Base-by-base conservation (phyloP, 495 filamentous ascomycete species). In the Sabuloglossum arenarium region DNA sequence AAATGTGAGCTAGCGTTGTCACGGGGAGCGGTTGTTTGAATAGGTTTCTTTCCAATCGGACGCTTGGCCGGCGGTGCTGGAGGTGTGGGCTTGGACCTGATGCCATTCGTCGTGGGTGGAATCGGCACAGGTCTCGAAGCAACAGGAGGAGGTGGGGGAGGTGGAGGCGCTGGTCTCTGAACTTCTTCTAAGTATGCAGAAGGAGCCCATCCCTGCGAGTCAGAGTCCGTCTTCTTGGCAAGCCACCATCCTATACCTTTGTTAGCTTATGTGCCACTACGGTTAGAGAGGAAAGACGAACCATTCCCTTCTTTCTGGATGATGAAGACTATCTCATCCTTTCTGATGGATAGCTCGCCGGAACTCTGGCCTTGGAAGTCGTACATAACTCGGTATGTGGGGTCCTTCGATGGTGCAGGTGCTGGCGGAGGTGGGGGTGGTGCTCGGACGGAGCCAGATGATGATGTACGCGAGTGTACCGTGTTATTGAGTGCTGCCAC, bases 281-380 rank as follows among this genome's bases (percentile, higher is more conserved):
- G 39, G 19, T 37, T 34, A 19, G 16, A 47, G 42, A 32, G 52
- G 25, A 21, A 11, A 16, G 57, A 70, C 82, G 66, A 77, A 94
- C 91, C 91, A 63, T 96, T 95, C 61, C 68, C 73, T 69, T 94
- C 90, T 67, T 95, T 95, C 58, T 85, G 81, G 11, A 93, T 73
- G 59, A 97, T 79, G 64, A 89, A 78, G 39, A 99, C 75, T 28
- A 94, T 69, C 59, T 96, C 84, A 54, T 82, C 88, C 42, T 80
- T 77, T 56, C 66, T 75, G 27, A 99, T 72, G 16, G 80, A 79
- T 21, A 97, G 72, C 67, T 95, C 87, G 59, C 86, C 91, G 53
- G 77, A 73, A 51, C 74, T 84, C 57, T 84, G 79, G 24, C 88
- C 86, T 46, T 66, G 72, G 63, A 96, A 99, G 60, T 93, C 87